Conservation (phyloP, 108 stramenopile species). For the Cyclotella distinguenda region DNA sequence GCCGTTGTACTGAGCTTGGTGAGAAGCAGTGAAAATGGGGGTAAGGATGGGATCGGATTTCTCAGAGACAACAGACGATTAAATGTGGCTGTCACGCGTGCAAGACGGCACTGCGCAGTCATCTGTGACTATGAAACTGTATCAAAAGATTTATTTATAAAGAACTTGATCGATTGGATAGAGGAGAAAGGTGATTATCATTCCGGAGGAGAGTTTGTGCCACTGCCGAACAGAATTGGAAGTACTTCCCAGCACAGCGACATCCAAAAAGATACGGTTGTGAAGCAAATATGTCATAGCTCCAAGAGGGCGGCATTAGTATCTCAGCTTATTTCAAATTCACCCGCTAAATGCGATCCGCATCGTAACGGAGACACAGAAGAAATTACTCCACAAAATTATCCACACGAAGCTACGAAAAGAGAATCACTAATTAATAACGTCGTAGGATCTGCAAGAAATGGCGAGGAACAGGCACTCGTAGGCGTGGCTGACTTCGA, state of each 20-base stretch:
- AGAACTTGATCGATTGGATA: conserved; percentile 71
- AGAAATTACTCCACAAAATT: conserved; percentile 3
- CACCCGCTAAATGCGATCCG: no score
- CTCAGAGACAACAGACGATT: conserved; percentile 90
- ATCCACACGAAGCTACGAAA: conserved; percentile 18
- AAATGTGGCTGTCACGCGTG: no score
- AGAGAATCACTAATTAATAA: conserved; percentile 51
- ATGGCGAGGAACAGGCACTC: conserved; percentile 55
- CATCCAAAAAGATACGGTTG: no score
- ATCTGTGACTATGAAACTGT: conserved; percentile 87
- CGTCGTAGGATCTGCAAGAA: conserved; percentile 39
- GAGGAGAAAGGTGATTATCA: conserved; percentile 74
- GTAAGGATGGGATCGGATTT: conserved; percentile 90
- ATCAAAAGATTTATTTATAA: conserved; percentile 13
- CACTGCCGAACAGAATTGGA: neutral
- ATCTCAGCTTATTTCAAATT: no score
- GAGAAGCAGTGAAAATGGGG: conserved; percentile 80
- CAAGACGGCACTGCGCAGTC: no score
- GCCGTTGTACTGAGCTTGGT: conserved; percentile 95
- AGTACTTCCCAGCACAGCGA: no score
- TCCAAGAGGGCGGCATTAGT: no score
- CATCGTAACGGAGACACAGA: no score
- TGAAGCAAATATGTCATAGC: no score
- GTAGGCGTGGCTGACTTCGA: conserved; percentile 54
- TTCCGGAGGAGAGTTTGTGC: conserved; percentile 65